Evolutionary conservation across 192 early-diverging fungal genomes (phyloP).

Genomic region (Spizellomyces punctatus): DNA sequence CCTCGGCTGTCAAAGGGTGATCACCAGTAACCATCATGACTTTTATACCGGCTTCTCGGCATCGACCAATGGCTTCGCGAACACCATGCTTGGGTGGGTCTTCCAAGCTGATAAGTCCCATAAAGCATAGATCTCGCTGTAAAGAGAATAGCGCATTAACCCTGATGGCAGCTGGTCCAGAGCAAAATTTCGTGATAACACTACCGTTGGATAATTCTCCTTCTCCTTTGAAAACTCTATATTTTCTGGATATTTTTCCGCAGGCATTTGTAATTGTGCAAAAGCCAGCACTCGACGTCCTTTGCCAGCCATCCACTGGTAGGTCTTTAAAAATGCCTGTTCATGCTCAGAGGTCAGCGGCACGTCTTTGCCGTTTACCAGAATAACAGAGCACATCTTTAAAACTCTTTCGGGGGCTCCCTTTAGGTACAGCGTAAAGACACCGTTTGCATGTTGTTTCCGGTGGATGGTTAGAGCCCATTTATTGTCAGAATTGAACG

Average conservation of each 20-base stretch:
- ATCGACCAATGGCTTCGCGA: slow-evolving; percentile 92
- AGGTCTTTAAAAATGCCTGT: slow-evolving; percentile 70
- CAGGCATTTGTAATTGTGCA: slow-evolving; percentile 74
- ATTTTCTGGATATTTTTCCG: slow-evolving; percentile 69
- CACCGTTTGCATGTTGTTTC: slow-evolving; percentile 68
- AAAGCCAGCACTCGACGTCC: slow-evolving; percentile 96
- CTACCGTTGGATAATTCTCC: slow-evolving; percentile 65
- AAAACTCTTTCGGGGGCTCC: slow-evolving; percentile 96
- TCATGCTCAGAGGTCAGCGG: slow-evolving; percentile 71
- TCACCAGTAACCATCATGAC: slow-evolving; percentile 99
- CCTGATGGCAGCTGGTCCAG: no score
- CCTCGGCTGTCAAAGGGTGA: slow-evolving; percentile 92
- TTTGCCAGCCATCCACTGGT: slow-evolving; percentile 86
- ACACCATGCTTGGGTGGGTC: slow-evolving; percentile 98
- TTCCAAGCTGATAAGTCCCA: slow-evolving; percentile 75
- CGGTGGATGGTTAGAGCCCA: slow-evolving; percentile 90
- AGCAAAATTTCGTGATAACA: no score
- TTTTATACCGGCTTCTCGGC: slow-evolving; percentile 89
- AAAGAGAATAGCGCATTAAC: no score
- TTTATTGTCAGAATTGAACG: slow-evolving; percentile 94
- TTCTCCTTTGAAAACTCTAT: slow-evolving; percentile 76
- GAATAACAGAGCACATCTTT: slow-evolving; percentile 75
- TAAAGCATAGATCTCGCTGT: slow-evolving; percentile 37
- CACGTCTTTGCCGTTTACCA: slow-evolving; percentile 54
- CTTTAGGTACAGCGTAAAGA: slow-evolving; percentile 83